These are phyloP conservation scores for Hymenotorrendiella dingleyae DNA, from an alignment of 2,329 filamentous ascomycete genomes.

Conservation along the genomic window DNA sequence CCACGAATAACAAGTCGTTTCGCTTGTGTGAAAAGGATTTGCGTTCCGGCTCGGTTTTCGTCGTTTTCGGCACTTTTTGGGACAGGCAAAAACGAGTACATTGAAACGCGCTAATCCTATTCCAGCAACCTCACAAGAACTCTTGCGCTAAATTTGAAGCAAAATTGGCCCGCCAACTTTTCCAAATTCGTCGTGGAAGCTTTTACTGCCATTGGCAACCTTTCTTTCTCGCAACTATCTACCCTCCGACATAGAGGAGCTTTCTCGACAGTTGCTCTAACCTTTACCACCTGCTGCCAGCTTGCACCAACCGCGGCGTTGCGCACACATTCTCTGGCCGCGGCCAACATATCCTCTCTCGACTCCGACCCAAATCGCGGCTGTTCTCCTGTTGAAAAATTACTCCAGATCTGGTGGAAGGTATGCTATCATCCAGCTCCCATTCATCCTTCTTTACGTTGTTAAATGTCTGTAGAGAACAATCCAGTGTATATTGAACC, in stretches of 20 bases:
- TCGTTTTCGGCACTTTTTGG: too few relatives aligned
- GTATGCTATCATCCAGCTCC: conserved; percentile 34
- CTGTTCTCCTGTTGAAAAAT: conserved; percentile 13
- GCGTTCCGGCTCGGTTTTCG: too few relatives aligned
- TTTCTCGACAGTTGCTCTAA: conserved; percentile 86
- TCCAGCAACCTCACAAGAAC: conserved; percentile 64
- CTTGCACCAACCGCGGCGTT: conserved; percentile 42
- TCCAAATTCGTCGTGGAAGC: conserved; percentile 39
- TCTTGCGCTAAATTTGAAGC: conserved; percentile 45
- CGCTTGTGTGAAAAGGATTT: too few relatives aligned
- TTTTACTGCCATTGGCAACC: conserved; percentile 61
- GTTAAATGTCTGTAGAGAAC: conserved; percentile 43
- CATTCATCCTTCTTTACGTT: background rate
- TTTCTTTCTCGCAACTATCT: conserved; percentile 78
- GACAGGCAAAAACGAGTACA: too few relatives aligned
- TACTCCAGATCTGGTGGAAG: conserved; percentile 64
- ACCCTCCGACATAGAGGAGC: conserved; percentile 84
- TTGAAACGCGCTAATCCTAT: too few relatives aligned
- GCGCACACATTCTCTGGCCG: conserved; percentile 7
- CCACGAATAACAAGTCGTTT: too few relatives aligned
- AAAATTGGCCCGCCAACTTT: conserved; percentile 36
- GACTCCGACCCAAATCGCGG: background rate
- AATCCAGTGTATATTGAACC: conserved; percentile 63
- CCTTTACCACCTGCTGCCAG: conserved; percentile 76
- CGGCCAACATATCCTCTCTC: background rate